Evolutionary conservation across 306 rosid species (phyloP).

Genomic region (Corylus avellana): DNA sequence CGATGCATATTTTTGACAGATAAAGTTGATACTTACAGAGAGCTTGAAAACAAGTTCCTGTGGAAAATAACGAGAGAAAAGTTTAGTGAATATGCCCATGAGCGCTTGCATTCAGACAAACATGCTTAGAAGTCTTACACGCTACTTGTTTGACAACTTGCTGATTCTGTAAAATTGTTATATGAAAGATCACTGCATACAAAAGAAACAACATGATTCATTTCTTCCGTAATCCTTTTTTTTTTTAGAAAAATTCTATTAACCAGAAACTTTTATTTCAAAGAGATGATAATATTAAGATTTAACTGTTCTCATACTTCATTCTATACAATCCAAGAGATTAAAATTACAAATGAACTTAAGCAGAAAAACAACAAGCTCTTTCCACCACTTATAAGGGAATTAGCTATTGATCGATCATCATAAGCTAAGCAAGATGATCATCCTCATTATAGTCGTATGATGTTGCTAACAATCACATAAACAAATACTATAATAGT

Average conservation of each 20-base stretch:
- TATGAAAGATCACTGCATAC: slow-evolving; percentile 50
- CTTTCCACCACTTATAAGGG: neutral
- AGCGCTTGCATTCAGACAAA: neutral
- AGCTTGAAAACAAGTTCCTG: slow-evolving; percentile 48
- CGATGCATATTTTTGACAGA: too few relatives aligned
- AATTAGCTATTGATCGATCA: too few relatives aligned
- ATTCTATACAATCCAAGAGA: too few relatives aligned
- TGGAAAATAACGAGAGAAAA: slow-evolving; percentile 1
- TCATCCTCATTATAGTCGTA: neutral
- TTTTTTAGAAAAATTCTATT: too few relatives aligned
- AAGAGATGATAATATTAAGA: too few relatives aligned
- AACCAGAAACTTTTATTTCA: too few relatives aligned
- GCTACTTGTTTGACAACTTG: slow-evolving; percentile 1
- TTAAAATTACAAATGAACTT: too few relatives aligned
- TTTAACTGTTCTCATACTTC: too few relatives aligned
- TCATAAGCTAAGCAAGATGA: neutral
- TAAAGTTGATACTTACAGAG: slow-evolving; percentile 31
- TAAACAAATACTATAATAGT: neutral
- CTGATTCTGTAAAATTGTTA: slow-evolving; percentile 28
- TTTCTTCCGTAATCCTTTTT: too few relatives aligned
- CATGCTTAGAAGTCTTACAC: slow-evolving; percentile 27
- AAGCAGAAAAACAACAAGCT: too few relatives aligned
- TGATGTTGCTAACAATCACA: neutral
- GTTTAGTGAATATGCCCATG: neutral
- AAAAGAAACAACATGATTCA: neutral